Evolutionary conservation across 129 eudicot genomes (phyloP).

Genomic region (Helianthus tuberosus): DNA sequence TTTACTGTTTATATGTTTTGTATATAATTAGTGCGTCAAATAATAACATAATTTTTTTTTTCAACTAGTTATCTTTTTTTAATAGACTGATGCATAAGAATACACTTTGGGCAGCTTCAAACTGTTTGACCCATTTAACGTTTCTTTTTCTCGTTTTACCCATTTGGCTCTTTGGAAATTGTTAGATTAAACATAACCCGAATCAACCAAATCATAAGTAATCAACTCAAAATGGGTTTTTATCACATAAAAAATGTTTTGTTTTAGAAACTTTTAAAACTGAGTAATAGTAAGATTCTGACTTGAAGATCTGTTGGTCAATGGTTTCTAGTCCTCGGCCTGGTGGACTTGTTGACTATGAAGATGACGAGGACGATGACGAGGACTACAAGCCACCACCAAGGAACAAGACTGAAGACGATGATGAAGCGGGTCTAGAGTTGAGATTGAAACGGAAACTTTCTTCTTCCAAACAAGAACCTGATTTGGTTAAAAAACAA

Average conservation of each 20-base stretch:
- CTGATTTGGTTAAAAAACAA: slow-evolving; percentile 53
- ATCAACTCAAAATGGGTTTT: not conserved
- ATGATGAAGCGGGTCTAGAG: slow-evolving; percentile 62
- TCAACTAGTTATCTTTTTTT: no score
- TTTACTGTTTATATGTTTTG: not conserved
- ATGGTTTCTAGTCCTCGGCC: slow-evolving; percentile 41
- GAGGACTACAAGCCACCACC: slow-evolving; percentile 92
- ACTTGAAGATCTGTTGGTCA: not conserved
- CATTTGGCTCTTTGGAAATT: not conserved
- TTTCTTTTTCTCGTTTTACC: not conserved
- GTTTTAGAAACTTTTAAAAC: not conserved
- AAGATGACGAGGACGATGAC: slow-evolving; percentile 85
- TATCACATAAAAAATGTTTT: not conserved
- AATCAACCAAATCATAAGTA: not conserved
- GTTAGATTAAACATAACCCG: not conserved
- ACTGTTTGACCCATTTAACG: no score
- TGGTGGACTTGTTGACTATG: slow-evolving; percentile 86
- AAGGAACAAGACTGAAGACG: slow-evolving; percentile 58
- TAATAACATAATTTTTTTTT: no score
- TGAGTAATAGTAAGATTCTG: not conserved
- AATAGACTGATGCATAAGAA: no score
- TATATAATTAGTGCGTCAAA: not conserved
- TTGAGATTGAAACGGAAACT: slow-evolving; percentile 65
- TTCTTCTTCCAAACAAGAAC: slow-evolving; percentile 49
- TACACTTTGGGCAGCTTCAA: no score